A percentile compares a stretch with the other conserved stretches of the same genome.
Evolutionary conservation across 495 filamentous ascomycete species (phyloP).

Genomic region (Aspergillus cristatus): DNA sequence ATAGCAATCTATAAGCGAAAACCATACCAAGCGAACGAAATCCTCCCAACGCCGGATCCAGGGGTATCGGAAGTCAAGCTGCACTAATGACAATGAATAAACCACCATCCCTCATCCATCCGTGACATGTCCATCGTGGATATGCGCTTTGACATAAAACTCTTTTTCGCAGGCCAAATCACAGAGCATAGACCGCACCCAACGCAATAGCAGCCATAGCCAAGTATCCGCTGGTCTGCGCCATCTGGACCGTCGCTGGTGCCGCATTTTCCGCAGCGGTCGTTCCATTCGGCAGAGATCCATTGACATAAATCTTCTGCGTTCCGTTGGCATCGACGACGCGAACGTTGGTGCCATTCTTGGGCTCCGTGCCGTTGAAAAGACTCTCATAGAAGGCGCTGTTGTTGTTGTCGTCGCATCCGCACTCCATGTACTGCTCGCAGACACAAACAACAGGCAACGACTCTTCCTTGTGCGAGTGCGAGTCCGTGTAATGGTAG

Average conservation of each 20-base stretch:
- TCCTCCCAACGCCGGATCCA: too few relatives aligned
- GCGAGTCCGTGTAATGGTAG: constrained; percentile 42
- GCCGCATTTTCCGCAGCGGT: constrained; percentile 43
- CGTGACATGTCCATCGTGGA: too few relatives aligned
- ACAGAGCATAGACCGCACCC: constrained; percentile 36
- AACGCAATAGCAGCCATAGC: constrained; percentile 46
- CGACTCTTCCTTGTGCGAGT: constrained; percentile 50
- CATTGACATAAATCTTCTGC: constrained; percentile 68
- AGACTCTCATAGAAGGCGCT: constrained; percentile 47
- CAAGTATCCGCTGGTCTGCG: constrained; percentile 52
- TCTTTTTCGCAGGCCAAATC: too few relatives aligned
- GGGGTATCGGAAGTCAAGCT: too few relatives aligned
- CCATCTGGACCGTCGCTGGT: constrained; percentile 19
- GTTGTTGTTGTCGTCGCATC: constrained; percentile 70
- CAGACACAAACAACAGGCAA: constrained; percentile 70
- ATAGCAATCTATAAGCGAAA: too few relatives aligned
- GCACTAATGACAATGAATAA: too few relatives aligned
- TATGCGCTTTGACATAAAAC: too few relatives aligned
- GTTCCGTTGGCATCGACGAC: constrained; percentile 66
- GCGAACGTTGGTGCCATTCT: constrained; percentile 54
- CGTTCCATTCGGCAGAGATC: constrained; percentile 78
- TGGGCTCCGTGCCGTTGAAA: constrained; percentile 55
- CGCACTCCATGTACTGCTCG: constrained; percentile 58
- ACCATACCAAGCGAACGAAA: too few relatives aligned
- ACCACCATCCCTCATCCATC: too few relatives aligned